Base-by-base conservation (phyloP, 805 yeast species). In the Barnettozyma californica region DNA sequence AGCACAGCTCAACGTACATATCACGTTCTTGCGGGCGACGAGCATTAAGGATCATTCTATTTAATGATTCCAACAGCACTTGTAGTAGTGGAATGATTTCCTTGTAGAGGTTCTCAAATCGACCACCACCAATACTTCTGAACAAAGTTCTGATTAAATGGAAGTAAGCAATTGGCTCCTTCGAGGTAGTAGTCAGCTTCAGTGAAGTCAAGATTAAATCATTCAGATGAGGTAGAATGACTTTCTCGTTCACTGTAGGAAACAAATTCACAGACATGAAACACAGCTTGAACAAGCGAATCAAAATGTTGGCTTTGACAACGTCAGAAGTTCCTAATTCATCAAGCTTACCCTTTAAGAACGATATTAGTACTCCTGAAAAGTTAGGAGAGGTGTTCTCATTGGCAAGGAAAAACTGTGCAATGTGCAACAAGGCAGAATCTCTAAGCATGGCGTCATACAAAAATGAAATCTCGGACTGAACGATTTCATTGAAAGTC, bases 191-290 rank as follows among this genome's bases (percentile, higher is more conserved):
- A 0, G 97, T 82, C 46, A 80, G 74, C 50, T 83, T 81, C 62
- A 94, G 71, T 0, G 95, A 87, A 49, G 86, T 83, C 53, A 94
- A 69, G 31, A 94, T 90, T 58, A 95, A 71, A 51, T 85, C 82
- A 61, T 87, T 85, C 60, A 94, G 74, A 61, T 94, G 96, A 1
- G 97, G 97, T 40, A 91, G 70, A 9, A 94, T 75, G 6, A 94
- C 96, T 49, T 80, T 73, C 66, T 95, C 99, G 62, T 94, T 95
- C 3, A 85, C 79, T 4, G 81, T 70, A 0, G 98, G 97, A 63
- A 90, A 92, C 44, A 92, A 70, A 58, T 89, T 92, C 4, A 94
- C 97, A 3, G 97, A 90, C 95, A 92, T 89, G 67, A 94, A 92
- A 57, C 96, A 89, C 36, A 94, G 71, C 65, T 91, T 92, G 78